Evolutionary conservation across 2,329 filamentous ascomycete genomes (phyloP).

Genomic region (Aspergillus terreus): DNA sequence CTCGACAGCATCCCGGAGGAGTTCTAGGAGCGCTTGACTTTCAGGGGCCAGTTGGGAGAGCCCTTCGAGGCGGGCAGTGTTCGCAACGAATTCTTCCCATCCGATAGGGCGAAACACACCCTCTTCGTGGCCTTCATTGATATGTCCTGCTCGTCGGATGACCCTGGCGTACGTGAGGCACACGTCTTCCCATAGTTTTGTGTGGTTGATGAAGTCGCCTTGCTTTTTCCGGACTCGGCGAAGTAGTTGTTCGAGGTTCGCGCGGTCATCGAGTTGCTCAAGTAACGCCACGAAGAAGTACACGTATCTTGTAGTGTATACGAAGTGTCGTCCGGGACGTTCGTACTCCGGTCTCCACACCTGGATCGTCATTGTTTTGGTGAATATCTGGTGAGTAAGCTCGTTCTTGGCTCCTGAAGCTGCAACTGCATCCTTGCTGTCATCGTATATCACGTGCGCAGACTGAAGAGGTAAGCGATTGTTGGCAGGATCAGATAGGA

Average conservation of each 20-base stretch:
- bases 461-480: slow-evolving; percentile 40
- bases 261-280: slow-evolving; percentile 68
- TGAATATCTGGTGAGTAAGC: slow-evolving; percentile 79
- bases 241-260: slow-evolving; percentile 72
- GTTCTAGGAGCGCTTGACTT: slow-evolving; percentile 51
- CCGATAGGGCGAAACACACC: slow-evolving; percentile 60
- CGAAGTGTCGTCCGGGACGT: slow-evolving; percentile 78
- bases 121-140: slow-evolving; percentile 62
- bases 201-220: slow-evolving; percentile 66
- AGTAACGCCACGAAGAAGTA: slow-evolving; percentile 75
- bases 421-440: slow-evolving; percentile 48
- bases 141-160: slow-evolving; percentile 54
- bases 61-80: slow-evolving; percentile 57
- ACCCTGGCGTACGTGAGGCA: slow-evolving; percentile 57
- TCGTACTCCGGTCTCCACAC: slow-evolving; percentile 94
- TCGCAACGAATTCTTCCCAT: slow-evolving; percentile 61
- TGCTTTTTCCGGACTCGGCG: slow-evolving; percentile 78
- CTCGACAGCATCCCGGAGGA: slow-evolving; percentile 64
- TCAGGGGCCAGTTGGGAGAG: slow-evolving; percentile 53
- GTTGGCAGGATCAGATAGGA: slow-evolving; percentile 9
- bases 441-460: slow-evolving; percentile 60
- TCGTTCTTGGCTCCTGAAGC: slow-evolving; percentile 68
- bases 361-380: slow-evolving; percentile 90
- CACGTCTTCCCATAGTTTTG: slow-evolving; percentile 60
- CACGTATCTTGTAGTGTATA: slow-evolving; percentile 84